phyloP scores from a whole-genome alignment of 176 grass and related monocot species.

The Lolium rigidum region DNA sequence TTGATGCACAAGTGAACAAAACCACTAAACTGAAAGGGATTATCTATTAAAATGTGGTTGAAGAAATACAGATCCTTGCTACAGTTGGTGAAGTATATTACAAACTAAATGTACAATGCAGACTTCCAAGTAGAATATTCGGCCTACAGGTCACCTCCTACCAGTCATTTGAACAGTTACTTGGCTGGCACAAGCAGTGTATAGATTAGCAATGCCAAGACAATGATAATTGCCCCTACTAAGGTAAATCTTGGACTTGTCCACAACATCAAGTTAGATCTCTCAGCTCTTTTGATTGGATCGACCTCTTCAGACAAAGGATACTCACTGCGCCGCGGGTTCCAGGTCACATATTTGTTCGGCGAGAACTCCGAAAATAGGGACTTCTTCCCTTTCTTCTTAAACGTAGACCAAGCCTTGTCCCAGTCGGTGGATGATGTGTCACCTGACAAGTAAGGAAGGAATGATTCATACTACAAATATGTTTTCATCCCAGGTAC shows the following conservation, averaged over 20 bases:
- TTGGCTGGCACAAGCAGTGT: conserved; percentile 73
- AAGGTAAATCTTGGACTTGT: conserved; percentile 93
- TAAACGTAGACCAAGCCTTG: conserved; percentile 81
- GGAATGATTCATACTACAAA: neutral
- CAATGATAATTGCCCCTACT: conserved; percentile 71
- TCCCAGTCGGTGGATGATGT: conserved; percentile 82
- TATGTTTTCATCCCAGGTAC: neutral
- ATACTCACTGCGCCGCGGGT: conserved; percentile 69
- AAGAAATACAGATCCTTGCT: conserved; percentile 38
- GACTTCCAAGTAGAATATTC: conserved; percentile 19
- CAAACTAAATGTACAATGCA: conserved; percentile 51
- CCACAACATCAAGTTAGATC: conserved; percentile 84
- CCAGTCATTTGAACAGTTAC: conserved; percentile 50
- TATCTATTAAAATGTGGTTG: conserved; percentile 25
- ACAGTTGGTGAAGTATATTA: conserved; percentile 23
- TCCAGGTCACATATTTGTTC: conserved; percentile 93
- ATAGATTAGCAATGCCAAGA: conserved; percentile 80
- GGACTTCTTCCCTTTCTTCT: conserved; percentile 79
- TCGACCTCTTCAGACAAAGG: conserved; percentile 91
- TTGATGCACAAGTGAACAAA: conserved; percentile 15
- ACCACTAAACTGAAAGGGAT: neutral
- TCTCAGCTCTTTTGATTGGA: conserved; percentile 93
- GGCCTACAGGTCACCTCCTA: conserved; percentile 32
- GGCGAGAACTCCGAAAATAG: conserved; percentile 80
- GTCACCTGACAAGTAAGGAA: conserved; percentile 59